Evolutionary conservation across 75 land plant species (phyloP), one percentile per base, ranked within the genome.

Genomic region (Pinus taeda): DNA sequence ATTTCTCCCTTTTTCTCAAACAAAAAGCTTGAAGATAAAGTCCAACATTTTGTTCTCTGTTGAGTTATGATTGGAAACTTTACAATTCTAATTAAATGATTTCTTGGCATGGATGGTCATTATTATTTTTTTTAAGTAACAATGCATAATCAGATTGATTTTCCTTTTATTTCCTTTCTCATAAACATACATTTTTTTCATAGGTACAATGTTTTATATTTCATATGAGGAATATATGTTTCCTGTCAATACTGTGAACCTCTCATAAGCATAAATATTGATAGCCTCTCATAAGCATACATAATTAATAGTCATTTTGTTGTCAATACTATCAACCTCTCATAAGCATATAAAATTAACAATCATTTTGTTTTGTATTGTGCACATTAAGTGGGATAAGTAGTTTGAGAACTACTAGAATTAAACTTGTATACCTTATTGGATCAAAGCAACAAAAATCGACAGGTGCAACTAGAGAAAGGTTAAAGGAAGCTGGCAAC

Each of bases 381-480:
- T 85, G 81, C 61, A 78, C 60, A 63, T 75, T 88, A 45, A 96
- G 90, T 85, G 97, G 97, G 66, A n/a, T 90, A 36, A 88, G 91
- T 87, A 90, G 93, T 74, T 83, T 93, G 26, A 86, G 87, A 71
- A 93, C 85, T 11, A 96, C 96, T 71, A 84, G 94, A 78, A 91
- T 96, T 69, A 96, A 96, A 78, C 85, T 96, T 70, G 98, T 96
- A 76, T 96, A 96, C 87, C 82, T 96, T 56, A 96, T 96, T 73
- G 98, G 98, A 29, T 96, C 98, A 20, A 96, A 96, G 78, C 78
- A 96, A 62, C 98, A 96, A 45, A 96, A 93, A 71, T 80, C 81
- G 61, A 96, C 96, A 37, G 97, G 96, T 74, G 96, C 98, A 59
- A 94, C 89, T 56, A 96, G 98, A 59, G 96, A 93, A 2, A 90